A percentile compares a stretch with the other conserved stretches of the same genome.
Evolutionary conservation across 2,329 filamentous ascomycete species (phyloP).

Genomic region (Nannizzia gypsea): DNA sequence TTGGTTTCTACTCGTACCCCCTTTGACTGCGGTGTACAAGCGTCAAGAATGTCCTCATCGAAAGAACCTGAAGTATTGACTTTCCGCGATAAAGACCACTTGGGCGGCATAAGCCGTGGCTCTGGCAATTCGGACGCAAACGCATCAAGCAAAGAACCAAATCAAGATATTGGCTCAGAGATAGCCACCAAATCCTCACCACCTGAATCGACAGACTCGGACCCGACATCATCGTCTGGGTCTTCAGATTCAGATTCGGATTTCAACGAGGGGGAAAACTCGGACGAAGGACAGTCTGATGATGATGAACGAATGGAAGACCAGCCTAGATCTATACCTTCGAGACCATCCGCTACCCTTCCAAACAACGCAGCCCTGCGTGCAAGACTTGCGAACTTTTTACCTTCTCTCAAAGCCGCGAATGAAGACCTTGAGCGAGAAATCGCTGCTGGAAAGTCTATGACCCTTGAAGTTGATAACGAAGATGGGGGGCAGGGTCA

Average conservation of each 20-base stretch:
- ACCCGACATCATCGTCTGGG: constrained; percentile 12
- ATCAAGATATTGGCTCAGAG: background rate
- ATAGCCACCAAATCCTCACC: background rate
- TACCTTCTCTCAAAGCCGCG: constrained; percentile 33
- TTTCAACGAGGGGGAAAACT: constrained; percentile 12
- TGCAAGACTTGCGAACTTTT: constrained; percentile 29
- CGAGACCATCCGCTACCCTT: constrained; percentile 26
- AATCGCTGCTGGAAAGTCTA: constrained; percentile 23
- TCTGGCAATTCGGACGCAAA: background rate
- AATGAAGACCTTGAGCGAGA: constrained; percentile 32
- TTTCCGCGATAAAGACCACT: background rate
- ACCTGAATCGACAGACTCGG: constrained; percentile 3
- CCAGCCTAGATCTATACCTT: background rate
- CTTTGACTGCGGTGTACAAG: too few species aligned
- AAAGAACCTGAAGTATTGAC: background rate
- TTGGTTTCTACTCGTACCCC: background rate
- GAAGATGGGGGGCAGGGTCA: constrained; percentile 7
- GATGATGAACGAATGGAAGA: background rate
- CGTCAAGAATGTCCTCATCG: background rate
- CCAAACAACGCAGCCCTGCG: constrained; percentile 22
- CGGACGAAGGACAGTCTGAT: background rate
- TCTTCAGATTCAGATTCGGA: constrained; percentile 14
- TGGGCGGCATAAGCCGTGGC: background rate
- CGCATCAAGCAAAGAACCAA: constrained; percentile 4
- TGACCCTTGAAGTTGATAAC: constrained; percentile 10